Conservation (phyloP, 768 basidiomycete genomes). For the Russula vinacea region DNA sequence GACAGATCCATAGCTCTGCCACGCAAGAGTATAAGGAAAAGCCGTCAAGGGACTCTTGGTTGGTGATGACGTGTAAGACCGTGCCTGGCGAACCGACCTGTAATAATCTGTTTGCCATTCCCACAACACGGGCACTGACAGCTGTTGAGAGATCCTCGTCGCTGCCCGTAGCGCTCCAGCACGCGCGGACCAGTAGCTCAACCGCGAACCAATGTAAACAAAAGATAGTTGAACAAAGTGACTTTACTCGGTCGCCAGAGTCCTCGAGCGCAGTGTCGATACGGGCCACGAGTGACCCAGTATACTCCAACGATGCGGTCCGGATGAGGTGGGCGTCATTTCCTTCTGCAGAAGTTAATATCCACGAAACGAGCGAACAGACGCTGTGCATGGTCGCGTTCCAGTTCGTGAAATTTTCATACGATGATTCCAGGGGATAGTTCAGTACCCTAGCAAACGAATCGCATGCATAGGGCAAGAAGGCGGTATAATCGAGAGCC, state of each 20-base stretch:
- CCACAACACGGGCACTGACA: conserved; percentile 8
- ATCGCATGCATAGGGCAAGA: conserved; percentile 28
- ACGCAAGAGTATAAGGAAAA: conserved; percentile 43
- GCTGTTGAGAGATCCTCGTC: conserved; percentile 18
- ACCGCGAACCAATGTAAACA: conserved; percentile 27
- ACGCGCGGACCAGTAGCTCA: conserved; percentile 23
- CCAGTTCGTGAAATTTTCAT: conserved; percentile 40
- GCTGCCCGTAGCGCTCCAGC: not conserved
- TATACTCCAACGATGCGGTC: conserved; percentile 22
- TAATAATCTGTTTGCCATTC: conserved; percentile 43
- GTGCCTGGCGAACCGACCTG: conserved; percentile 50
- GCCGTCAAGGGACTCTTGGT: conserved; percentile 38
- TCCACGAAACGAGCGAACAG: conserved; percentile 25
- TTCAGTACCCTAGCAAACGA: conserved; percentile 39
- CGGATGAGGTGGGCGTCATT: conserved; percentile 19
- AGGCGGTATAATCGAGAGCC: conserved; percentile 41
- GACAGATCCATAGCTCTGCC: conserved; percentile 70
- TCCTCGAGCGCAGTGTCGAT: conserved; percentile 19
- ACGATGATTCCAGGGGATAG: conserved; percentile 47
- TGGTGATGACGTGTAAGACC: conserved; percentile 41
- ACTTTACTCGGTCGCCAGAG: not conserved
- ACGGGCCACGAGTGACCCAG: conserved; percentile 22
- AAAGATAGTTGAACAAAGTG: conserved; percentile 3
- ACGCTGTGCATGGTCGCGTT: conserved; percentile 40
- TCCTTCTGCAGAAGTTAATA: not conserved